Percentiles rank a stretch among this genome's conserved stretches.
These are phyloP conservation scores for Protomyces arabidopsidicola DNA, from an alignment of 1,139 yeast genomes.

Conservation along the genomic window DNA sequence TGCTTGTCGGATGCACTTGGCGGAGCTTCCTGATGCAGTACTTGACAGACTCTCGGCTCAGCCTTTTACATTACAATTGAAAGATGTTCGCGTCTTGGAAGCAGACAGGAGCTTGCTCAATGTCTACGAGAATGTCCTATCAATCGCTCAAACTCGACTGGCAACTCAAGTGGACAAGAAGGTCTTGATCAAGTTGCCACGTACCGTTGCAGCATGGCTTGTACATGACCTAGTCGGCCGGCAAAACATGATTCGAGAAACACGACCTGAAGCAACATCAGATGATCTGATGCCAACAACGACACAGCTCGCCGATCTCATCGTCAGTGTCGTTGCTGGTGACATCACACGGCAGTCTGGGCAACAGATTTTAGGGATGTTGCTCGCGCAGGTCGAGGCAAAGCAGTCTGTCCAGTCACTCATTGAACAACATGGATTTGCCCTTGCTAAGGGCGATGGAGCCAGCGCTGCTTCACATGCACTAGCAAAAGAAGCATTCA, in stretches of 20 bases:
- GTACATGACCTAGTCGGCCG: conserved; percentile 76
- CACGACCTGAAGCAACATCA: background rate
- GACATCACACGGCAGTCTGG: conserved; percentile 57
- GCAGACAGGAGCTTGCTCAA: conserved; percentile 50
- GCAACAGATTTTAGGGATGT: conserved; percentile 55
- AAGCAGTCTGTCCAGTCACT: conserved; percentile 42
- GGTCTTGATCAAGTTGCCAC: conserved; percentile 30
- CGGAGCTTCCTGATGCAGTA: conserved; percentile 60
- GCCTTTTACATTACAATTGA: conserved; percentile 54
- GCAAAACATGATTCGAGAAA: conserved; percentile 50
- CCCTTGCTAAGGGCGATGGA: conserved; percentile 23
- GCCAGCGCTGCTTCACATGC: conserved; percentile 36
- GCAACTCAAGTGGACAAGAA: conserved; percentile 32
- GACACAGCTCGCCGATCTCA: conserved; percentile 47
- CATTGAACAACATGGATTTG: conserved; percentile 56
- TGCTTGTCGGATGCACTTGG: conserved; percentile 46
- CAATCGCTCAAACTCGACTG: conserved; percentile 40
- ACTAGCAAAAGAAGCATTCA: conserved; percentile 47
- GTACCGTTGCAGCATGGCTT: conserved; percentile 48
- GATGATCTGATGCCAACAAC: conserved; percentile 6
- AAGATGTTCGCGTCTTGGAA: conserved; percentile 65
- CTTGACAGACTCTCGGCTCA: conserved; percentile 47
- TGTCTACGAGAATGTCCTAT: conserved; percentile 42
- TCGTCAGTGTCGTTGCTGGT: conserved; percentile 43
- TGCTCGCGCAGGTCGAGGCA: conserved; percentile 46